These are phyloP conservation scores for Penicillium sp. DNA, from an alignment of 2,329 filamentous ascomycete species.

Conservation along the genomic window DNA sequence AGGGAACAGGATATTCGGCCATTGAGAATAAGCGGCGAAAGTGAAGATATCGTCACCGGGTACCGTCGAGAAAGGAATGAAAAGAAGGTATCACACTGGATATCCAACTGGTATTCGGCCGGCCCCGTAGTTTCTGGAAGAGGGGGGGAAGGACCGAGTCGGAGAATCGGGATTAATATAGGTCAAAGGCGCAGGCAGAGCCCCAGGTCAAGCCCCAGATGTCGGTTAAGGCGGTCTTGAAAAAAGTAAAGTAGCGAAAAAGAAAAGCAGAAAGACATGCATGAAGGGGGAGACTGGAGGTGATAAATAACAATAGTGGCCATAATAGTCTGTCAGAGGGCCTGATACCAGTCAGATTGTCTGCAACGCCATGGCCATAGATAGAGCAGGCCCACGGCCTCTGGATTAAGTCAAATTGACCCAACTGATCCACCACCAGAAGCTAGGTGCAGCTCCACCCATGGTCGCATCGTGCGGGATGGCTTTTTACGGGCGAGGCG, in stretches of 20 bases:
- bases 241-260: constrained; percentile 16
- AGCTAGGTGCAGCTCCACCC: constrained; percentile 25
- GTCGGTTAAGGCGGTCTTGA: constrained; percentile 1
- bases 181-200: constrained; percentile 5
- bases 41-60: constrained; percentile 6
- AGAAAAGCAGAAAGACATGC: constrained; percentile 13
- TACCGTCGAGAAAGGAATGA: constrained; percentile 15
- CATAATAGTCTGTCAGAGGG: constrained; percentile 18
- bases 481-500: constrained; percentile 5
- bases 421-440: constrained; percentile 30
- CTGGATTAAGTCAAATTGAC: constrained; percentile 2
- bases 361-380: constrained; percentile 19
- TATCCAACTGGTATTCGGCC: constrained; percentile 14
- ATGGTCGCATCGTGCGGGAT: constrained; percentile 30
- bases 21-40: constrained; percentile 28
- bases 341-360: constrained; percentile 24
- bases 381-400: constrained; percentile 12
- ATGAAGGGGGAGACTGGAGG: constrained; percentile 15
- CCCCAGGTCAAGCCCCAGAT: constrained; percentile 2
- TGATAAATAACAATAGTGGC: constrained; percentile 26
- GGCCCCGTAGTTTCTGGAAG: constrained; percentile 5
- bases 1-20: constrained; percentile 53
- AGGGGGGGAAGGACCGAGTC: neutral
- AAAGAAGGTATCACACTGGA: constrained; percentile 19
- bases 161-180: constrained; percentile 9